Conservation (phyloP, 495 filamentous ascomycete species). For the Aspergillus kassunensis region DNA sequence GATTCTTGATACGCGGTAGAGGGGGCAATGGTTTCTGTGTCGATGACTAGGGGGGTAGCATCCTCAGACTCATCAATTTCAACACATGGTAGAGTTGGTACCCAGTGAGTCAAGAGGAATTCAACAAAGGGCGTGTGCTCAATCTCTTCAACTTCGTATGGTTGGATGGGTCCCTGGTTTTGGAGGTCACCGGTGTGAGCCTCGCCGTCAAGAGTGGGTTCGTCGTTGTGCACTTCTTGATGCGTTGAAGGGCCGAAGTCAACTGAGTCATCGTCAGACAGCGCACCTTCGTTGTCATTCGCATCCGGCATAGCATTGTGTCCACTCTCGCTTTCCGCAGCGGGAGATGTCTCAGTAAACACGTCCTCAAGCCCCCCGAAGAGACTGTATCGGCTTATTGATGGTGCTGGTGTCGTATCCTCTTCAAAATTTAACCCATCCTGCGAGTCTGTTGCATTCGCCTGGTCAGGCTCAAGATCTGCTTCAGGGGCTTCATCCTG, state of each 20-base stretch:
- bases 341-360: conserved; percentile 8
- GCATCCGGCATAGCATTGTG: background rate
- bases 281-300: conserved; percentile 2
- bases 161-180: conserved; percentile 6
- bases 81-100: background rate
- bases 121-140: conserved; percentile 10
- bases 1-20: no score
- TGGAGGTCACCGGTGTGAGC: conserved; percentile 1
- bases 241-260: conserved; percentile 3
- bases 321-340: background rate
- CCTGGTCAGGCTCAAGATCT: background rate
- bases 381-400: background rate
- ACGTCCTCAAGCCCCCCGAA: conserved; percentile 18
- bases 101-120: conserved; percentile 8
- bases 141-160: conserved; percentile 19
- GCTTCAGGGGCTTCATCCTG: background rate
- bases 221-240: conserved; percentile 19
- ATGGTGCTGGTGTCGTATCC: background rate
- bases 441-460: background rate
- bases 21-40: background rate
- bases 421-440: conserved; percentile 2
- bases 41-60: no score
- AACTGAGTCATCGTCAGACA: conserved; percentile 11
- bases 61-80: background rate
- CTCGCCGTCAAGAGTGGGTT: conserved; percentile 15